Base-by-base conservation (phyloP, 2,329 filamentous ascomycete species). In the Fusarium sp. region DNA sequence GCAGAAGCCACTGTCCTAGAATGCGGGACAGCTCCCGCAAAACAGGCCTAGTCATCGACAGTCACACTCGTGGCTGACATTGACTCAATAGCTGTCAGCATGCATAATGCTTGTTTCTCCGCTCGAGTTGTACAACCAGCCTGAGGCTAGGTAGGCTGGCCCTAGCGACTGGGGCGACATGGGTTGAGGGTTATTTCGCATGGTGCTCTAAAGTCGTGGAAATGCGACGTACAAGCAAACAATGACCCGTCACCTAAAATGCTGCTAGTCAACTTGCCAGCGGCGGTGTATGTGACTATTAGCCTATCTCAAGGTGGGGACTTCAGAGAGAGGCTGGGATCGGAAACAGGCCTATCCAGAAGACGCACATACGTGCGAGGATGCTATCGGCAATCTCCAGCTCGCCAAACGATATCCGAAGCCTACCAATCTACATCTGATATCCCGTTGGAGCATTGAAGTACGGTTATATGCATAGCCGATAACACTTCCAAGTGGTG, bases 1-100 rank as follows among this genome's bases (percentile, higher is more conserved):
- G 4, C 79, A 82, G 49, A 81, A 81, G 59, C 79, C 81, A 13
- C 40, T 65, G 42, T 59, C 61, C 56, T 74, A 71, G 40, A 24
- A 62, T 24, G 24, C n/a, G 34, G 44, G 26, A 53, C 3, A 48
- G n/a, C 10, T 39, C 33, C 40, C 40, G 26, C 44, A 51, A 44
- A 48, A 33, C 42, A 59, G 53, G 39, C 42, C 39, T 31, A 38
- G 26, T 28, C 33, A 53, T 40, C 45, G 49, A 28, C 48, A 62
- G 48, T 46, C 60, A 55, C 44, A 36, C 42, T 44, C 31, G 33
- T 58, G 38, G 28, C 17, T 20, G 44, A 65, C 48, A 53, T 56
- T 69, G 60, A 55, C 39, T 59, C 51, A 56, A 58, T 48, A 45
- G 43, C 33, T 51, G 52, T 49, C 58, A 63, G 67, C 50, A 44